phyloP scores from a whole-genome alignment of 345 rosid species.

The Eutrema heterophyllum region DNA sequence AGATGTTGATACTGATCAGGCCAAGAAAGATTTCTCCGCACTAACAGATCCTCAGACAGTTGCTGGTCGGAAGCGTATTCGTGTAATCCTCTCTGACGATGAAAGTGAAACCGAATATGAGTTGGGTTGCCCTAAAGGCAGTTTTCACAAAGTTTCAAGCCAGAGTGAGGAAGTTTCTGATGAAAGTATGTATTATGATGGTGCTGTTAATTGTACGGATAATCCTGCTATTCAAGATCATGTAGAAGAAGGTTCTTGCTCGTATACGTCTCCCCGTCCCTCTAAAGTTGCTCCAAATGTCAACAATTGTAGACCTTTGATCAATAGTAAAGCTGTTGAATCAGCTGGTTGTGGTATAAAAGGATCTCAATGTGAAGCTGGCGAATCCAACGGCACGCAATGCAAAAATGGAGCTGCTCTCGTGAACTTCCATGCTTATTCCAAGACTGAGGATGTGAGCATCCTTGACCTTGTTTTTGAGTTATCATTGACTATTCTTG shows the following conservation, averaged over 20 bases:
- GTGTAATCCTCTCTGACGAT: constrained; percentile 78
- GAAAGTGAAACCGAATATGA: constrained; percentile 58
- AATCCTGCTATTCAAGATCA: constrained; percentile 39
- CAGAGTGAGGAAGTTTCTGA: constrained; percentile 47
- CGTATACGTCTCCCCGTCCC: constrained; percentile 44
- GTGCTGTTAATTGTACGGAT: constrained; percentile 32
- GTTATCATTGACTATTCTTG: neutral
- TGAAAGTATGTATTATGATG: constrained; percentile 45
- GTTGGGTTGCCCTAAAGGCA: constrained; percentile 32
- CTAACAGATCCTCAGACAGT: constrained; percentile 41
- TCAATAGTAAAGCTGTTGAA: constrained; percentile 30
- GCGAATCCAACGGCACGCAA: constrained; percentile 35
- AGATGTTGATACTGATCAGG: constrained; percentile 28
- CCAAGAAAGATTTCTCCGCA: constrained; percentile 37
- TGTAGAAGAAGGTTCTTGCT: constrained; percentile 66
- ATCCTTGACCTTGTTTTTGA: constrained; percentile 7
- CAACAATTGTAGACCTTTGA: constrained; percentile 37
- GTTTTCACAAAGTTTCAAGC: constrained; percentile 11
- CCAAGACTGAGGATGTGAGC: constrained; percentile 44
- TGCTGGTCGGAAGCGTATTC: constrained; percentile 62
- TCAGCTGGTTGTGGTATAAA: constrained; percentile 42
- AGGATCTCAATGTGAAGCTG: constrained; percentile 46
- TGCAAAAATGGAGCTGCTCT: constrained; percentile 33
- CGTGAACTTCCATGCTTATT: constrained; percentile 39
- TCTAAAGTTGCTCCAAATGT: constrained; percentile 34